phyloP scores from a whole-genome alignment of 805 yeast genomes.

The Lipomyces sp. region DNA sequence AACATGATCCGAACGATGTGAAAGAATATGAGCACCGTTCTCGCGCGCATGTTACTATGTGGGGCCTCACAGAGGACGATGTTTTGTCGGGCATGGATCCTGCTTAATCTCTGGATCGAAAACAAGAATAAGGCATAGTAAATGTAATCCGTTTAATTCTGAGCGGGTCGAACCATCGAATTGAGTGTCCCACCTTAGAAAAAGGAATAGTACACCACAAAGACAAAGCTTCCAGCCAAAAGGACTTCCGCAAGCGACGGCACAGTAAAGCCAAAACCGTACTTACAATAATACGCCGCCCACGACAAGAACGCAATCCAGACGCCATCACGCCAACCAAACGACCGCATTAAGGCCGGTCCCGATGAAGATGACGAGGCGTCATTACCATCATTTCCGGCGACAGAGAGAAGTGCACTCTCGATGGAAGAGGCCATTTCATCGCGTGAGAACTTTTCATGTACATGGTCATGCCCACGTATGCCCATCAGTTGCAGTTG shows the following conservation, averaged over 20 bases:
- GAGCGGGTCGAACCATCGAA: too few relatives aligned
- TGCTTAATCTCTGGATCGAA: too few relatives aligned
- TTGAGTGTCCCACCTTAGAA: too few relatives aligned
- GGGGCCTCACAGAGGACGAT: too few relatives aligned
- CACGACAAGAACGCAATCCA: slow-evolving; percentile 17
- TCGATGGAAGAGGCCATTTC: slow-evolving; percentile 23
- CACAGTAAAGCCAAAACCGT: slow-evolving; percentile 12
- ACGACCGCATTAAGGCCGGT: slow-evolving; percentile 15
- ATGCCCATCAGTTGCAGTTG: slow-evolving; percentile 35
- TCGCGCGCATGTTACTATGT: too few relatives aligned
- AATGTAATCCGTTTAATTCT: too few relatives aligned
- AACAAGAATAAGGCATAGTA: too few relatives aligned
- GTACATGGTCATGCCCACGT: slow-evolving; percentile 36
- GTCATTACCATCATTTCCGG: not conserved
- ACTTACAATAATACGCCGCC: slow-evolving; percentile 25
- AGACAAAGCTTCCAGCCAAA: slow-evolving; percentile 9
- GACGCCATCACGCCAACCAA: slow-evolving; percentile 5
- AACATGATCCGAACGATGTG: too few relatives aligned
- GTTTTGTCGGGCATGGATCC: too few relatives aligned
- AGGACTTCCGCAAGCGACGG: slow-evolving; percentile 13
- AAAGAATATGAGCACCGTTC: too few relatives aligned
- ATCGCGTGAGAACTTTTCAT: slow-evolving; percentile 34
- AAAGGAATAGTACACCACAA: slow-evolving; percentile 17
- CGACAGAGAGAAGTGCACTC: slow-evolving; percentile 3
- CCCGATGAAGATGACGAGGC: not conserved